Conservation (phyloP, 768 basidiomycete species). For the Russula brevipes region DNA sequence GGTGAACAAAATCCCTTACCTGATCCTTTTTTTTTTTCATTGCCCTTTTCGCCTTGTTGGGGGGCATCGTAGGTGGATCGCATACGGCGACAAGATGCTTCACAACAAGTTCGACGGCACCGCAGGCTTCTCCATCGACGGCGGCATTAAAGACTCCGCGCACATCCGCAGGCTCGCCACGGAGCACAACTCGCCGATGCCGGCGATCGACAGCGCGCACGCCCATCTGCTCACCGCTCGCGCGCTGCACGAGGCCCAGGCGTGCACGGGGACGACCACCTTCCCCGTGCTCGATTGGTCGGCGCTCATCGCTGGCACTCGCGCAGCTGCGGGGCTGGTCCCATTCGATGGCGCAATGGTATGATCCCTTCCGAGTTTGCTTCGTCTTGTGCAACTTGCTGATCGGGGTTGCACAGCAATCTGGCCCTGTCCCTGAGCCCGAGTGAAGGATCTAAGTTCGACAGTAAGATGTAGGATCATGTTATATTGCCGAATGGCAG, state of each 20-base stretch:
- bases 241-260: conserved; percentile 53
- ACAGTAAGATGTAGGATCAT: background rate
- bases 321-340: conserved; percentile 67
- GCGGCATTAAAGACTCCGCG: conserved; percentile 84
- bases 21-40: background rate
- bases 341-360: conserved; percentile 38
- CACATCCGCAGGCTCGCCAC: conserved; percentile 68
- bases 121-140: conserved; percentile 72
- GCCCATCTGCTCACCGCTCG: conserved; percentile 76
- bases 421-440: conserved; percentile 9
- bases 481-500: background rate
- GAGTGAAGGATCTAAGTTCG: background rate
- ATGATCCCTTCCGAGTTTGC: background rate
- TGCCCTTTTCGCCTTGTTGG: no score
- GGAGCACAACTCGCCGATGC: conserved; percentile 65
- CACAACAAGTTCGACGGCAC: conserved; percentile 70
- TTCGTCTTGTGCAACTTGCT: background rate
- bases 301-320: conserved; percentile 67
- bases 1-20: no score
- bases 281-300: conserved; percentile 78
- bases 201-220: conserved; percentile 63
- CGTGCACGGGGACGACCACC: conserved; percentile 42
- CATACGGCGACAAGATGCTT: conserved; percentile 64
- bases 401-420: background rate
- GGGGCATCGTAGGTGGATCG: conserved; percentile 38